Evolutionary conservation across 2,329 filamentous ascomycete genomes (phyloP), one percentile per base, ranked within the genome.

Genomic region (Penicillium sp.): DNA sequence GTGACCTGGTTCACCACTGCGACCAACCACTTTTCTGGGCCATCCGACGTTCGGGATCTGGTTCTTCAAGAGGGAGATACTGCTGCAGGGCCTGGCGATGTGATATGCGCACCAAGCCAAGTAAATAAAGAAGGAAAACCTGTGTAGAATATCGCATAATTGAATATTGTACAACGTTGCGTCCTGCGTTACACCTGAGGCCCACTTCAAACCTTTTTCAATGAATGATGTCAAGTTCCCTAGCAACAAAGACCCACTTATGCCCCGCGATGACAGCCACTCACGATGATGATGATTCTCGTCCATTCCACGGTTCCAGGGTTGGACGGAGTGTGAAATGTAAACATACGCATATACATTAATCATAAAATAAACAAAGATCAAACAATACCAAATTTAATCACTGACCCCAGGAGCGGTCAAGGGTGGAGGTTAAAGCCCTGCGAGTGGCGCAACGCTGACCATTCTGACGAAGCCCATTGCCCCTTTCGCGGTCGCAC

Each of bases 381-480:
- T 11, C 1, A 29, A 31, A 14, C 5, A 31, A 14, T 13, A 31
- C 5, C 26, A 26, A 31, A 5, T 31, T 5, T 13, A 29, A 31
- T 13, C 24, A 27, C 21, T 2, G 5, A 26, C 8, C 2, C 7
- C 5, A 19, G 16, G 19, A 53, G 55, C 55, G 55, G 55, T 57
- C 55, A 57, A 21, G n/a, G 16, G 45, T 45, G 27, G 45, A 45
- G 26, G 24, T 31, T 3, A 47, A 57, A 58, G 58, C 5, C 50
- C 53, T 53, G 58, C 58, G 58, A 47, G 46, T 59, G 48, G 43
- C 48, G 27, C 24, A 44, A 22, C 37, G 63, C 63, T 65, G 59
- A 67, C 62, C 56, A 63, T 63, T 62, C 50, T 53, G 58, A 52
- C 46, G 53, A 65, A 63, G 58, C 54, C 50, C 14, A 65, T 64